Evolutionary conservation across 2,329 filamentous ascomycete genomes (phyloP), one percentile per base, ranked within the genome.

Genomic region (Cladosporium sp.): DNA sequence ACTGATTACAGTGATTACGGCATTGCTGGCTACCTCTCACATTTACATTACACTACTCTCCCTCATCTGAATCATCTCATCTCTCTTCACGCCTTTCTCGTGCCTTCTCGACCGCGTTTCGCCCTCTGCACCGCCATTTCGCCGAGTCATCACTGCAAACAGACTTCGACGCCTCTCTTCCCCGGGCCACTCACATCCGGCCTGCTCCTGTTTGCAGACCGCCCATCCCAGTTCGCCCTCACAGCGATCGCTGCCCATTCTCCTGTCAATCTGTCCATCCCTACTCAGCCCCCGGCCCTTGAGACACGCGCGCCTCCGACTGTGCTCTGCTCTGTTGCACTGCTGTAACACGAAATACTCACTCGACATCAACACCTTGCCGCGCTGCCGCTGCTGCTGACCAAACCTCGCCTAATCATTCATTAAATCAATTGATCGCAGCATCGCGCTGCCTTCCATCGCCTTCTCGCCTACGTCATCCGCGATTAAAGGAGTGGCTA

Each of bases 221-320:
- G 61, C 61, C 50, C 23, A 63, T 56, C 61, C 61, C 50, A 31
- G 50, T 56, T 33, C 61, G 18, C 40, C 28, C 26, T 50, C 59
- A 33, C 44, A 52, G 59, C 50, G 61, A 63, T 63, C 61, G 50
- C 61, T 44, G 50, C 61, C 50, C 50, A 40, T 63, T 44, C 49
- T 56, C 49, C 60, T 55, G 58, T 33, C 46, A 26, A 40, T 62
- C 59, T 62, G 61, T 53, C 61, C 18, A 63, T 63, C 61, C 61
- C 61, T 63, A 26, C 61, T 52, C 33, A 16, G 26, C 61, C 61
- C 37, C 40, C 40, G 40, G 40, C 40, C 8, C 23, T n/a, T 28
- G 55, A 37, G n/a, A 57, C 33, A 10, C 31, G 55, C 55, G 55
- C 55, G 31, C 55, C 11, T 37, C 21, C 55, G 31, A 56, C 55